Conservation (phyloP, 768 basidiomycete species). For the Pleurotus ostreatus region DNA sequence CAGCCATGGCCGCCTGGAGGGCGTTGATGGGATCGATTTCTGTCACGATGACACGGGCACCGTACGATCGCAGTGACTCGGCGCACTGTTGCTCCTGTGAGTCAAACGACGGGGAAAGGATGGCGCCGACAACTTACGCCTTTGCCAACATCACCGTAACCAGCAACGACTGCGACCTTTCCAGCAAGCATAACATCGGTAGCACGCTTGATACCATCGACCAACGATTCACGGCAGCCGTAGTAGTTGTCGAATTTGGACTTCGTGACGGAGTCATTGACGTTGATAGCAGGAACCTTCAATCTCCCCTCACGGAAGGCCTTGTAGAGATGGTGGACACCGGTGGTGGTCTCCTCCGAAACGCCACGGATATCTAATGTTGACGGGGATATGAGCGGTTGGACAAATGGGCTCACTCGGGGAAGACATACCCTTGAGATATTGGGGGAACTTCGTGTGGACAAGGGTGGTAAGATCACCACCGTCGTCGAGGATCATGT, state of each 20-base stretch:
- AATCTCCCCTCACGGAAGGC: constrained; percentile 93
- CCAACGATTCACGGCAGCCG: constrained; percentile 98
- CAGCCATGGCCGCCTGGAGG: constrained; percentile 99
- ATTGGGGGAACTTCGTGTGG: constrained; percentile 95
- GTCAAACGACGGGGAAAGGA: background rate
- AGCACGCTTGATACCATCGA: constrained; percentile 99
- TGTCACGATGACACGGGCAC: constrained; percentile 92
- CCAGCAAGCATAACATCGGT: constrained; percentile 99
- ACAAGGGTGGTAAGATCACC: constrained; percentile 94
- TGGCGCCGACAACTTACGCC: constrained; percentile 60
- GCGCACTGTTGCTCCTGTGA: constrained; percentile 64
- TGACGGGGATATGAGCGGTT: constrained; percentile 1
- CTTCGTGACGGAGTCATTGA: constrained; percentile 99
- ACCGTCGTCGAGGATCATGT: constrained; percentile 99
- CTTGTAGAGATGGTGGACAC: constrained; percentile 99
- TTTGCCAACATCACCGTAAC: constrained; percentile 99
- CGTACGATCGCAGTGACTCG: constrained; percentile 95
- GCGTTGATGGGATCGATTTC: constrained; percentile 99
- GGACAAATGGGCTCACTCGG: background rate
- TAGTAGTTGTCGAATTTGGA: constrained; percentile 99
- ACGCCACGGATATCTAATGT: constrained; percentile 79
- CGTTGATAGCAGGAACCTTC: constrained; percentile 98
- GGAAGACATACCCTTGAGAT: constrained; percentile 54
- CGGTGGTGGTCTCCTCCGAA: constrained; percentile 99
- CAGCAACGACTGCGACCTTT: constrained; percentile 98